A percentile compares a stretch with the other conserved stretches of the same genome.
phyloP scores from a whole-genome alignment of 768 basidiomycete species.

The Amylocystis lapponica region DNA sequence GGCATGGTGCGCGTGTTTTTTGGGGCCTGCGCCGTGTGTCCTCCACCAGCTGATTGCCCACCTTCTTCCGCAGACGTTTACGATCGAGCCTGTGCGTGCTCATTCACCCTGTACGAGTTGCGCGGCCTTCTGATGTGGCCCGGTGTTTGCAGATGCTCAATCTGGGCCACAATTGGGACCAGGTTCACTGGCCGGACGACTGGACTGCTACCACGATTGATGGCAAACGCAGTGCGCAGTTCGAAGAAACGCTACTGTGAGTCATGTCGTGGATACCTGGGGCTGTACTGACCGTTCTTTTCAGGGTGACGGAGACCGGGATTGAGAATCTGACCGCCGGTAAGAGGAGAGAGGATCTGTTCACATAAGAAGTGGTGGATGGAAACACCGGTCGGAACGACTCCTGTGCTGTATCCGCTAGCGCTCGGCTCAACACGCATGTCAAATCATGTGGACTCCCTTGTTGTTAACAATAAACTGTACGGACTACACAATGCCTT shows the following conservation, averaged over 20 bases:
- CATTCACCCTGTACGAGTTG: background rate
- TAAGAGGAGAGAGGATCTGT: constrained; percentile 25
- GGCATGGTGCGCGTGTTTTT: constrained; percentile 64
- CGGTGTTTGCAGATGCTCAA: constrained; percentile 76
- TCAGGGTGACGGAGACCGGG: constrained; percentile 86
- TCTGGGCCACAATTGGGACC: constrained; percentile 69
- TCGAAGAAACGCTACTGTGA: constrained; percentile 94
- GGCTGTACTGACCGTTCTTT: constrained; percentile 1
- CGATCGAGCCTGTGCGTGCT: constrained; percentile 67
- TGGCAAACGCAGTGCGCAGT: constrained; percentile 90
- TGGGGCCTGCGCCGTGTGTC: background rate
- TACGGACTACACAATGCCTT: no score
- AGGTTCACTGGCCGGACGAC: constrained; percentile 87
- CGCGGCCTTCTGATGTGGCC: constrained; percentile 6
- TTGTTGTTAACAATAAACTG: no score
- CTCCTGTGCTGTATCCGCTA: no score
- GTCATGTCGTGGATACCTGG: constrained; percentile 27
- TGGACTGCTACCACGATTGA: constrained; percentile 96
- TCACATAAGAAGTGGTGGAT: no score
- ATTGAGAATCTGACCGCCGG: constrained; percentile 81
- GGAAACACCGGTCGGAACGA: no score
- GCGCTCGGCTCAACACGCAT: no score
- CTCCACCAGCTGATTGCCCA: background rate
- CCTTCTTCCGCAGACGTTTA: constrained; percentile 37
- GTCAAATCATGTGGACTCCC: no score